Conservation (phyloP, 2,329 filamentous ascomycete species). For the Cladosporium velox region DNA sequence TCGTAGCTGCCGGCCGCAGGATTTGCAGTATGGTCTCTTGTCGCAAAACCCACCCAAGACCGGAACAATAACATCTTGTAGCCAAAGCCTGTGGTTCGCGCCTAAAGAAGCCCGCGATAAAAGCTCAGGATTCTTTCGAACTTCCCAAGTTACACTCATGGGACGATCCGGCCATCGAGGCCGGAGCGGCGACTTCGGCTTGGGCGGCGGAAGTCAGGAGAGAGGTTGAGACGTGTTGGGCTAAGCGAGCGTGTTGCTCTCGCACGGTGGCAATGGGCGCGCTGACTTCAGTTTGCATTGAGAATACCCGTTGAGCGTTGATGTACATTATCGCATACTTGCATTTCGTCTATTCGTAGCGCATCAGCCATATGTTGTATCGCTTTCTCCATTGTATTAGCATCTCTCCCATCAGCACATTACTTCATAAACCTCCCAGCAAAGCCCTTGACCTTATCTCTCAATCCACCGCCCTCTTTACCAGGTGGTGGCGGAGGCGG, state of each 20-base stretch:
- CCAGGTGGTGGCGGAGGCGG: slow-evolving; percentile 25
- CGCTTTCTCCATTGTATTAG: not conserved
- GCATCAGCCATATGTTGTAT: not conserved
- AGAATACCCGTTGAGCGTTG: not conserved
- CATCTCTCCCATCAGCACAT: not conserved
- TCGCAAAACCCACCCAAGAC: too few relatives aligned
- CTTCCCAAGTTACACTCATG: not conserved
- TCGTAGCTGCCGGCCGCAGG: too few relatives aligned
- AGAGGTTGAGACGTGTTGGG: not conserved
- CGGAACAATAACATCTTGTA: too few relatives aligned
- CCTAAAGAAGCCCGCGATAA: too few relatives aligned
- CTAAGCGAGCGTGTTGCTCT: too few relatives aligned
- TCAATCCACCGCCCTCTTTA: slow-evolving; percentile 17
- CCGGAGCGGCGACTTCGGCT: not conserved
- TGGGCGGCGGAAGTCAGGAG: not conserved
- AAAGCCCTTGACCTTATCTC: slow-evolving; percentile 26
- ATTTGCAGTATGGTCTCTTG: too few relatives aligned
- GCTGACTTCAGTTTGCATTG: not conserved
- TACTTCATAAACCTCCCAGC: slow-evolving; percentile 27
- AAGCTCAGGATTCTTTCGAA: not conserved
- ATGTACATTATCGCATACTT: slow-evolving; percentile 1
- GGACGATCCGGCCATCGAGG: not conserved
- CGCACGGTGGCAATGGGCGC: not conserved
- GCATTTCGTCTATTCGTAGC: not conserved
- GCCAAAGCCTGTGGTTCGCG: too few relatives aligned